phyloP scores from a whole-genome alignment of 257 asterid species.

The Haberlea rhodopensis region DNA sequence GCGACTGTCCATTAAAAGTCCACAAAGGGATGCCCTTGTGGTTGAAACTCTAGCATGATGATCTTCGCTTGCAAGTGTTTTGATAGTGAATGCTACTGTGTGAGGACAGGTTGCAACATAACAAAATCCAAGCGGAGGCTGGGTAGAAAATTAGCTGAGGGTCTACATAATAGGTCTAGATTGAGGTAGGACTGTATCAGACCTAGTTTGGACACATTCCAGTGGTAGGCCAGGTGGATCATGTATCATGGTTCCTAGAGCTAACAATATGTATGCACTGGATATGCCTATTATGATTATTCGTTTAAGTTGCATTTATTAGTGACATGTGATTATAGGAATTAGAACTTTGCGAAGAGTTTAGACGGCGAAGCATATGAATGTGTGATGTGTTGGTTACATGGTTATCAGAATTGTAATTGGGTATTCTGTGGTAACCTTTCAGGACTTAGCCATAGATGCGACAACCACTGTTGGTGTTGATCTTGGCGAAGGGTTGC shows the following conservation, averaged over 20 bases:
- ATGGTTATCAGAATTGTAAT: neutral
- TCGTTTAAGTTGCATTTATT: conserved; percentile 5
- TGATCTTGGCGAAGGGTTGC: conserved; percentile 83
- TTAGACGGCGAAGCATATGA: neutral
- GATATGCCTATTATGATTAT: neutral
- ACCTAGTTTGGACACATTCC: neutral
- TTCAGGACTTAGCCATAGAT: conserved; percentile 84
- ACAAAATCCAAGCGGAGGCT: too few species aligned
- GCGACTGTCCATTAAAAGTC: neutral
- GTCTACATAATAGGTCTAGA: neutral
- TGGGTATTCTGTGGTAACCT: conserved; percentile 26
- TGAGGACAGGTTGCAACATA: too few species aligned
- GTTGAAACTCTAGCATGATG: too few species aligned
- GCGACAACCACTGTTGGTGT: conserved; percentile 89
- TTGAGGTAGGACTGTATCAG: neutral
- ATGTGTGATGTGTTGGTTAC: neutral
- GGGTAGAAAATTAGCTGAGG: too few species aligned
- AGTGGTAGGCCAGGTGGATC: neutral
- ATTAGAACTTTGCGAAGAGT: neutral
- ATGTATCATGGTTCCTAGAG: conserved; percentile 1
- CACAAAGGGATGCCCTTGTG: too few species aligned
- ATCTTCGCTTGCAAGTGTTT: too few species aligned
- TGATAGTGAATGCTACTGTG: too few species aligned
- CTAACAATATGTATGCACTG: neutral
- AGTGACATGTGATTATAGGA: conserved; percentile 5